Conservation (phyloP, 352 stramenopile species). For the Phytophthora sojae region DNA sequence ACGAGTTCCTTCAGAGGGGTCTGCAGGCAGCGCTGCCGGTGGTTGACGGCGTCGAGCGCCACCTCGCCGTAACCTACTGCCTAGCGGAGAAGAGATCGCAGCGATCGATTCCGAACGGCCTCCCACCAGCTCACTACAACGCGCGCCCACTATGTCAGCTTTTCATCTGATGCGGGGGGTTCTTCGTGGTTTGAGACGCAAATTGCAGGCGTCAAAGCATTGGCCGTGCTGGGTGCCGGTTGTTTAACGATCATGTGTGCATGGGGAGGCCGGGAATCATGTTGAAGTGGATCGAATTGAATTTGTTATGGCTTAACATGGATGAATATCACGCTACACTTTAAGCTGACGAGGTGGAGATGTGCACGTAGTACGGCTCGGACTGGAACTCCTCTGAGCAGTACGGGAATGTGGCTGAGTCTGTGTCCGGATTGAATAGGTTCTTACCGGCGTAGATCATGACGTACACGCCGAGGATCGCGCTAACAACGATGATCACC, state of each 20-base stretch:
- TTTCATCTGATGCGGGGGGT: too few species aligned
- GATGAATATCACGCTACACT: neutral
- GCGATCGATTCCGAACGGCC: too few species aligned
- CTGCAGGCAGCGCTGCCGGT: too few species aligned
- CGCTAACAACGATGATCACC: conserved; percentile 45
- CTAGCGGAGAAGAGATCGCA: too few species aligned
- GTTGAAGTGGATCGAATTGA: conserved; percentile 9
- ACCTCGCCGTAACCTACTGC: too few species aligned
- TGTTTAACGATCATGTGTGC: neutral
- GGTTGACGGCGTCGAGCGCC: too few species aligned
- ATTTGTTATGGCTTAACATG: conserved; percentile 11
- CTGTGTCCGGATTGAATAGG: conserved; percentile 41
- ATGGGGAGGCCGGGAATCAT: neutral
- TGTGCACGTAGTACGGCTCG: conserved; percentile 53
- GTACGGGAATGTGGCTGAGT: conserved; percentile 56
- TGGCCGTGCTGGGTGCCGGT: neutral
- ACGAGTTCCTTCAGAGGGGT: too few species aligned
- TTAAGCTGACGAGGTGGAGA: conserved; percentile 28
- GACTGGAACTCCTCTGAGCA: conserved; percentile 55
- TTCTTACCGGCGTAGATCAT: conserved; percentile 53
- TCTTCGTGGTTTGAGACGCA: neutral
- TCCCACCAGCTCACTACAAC: too few species aligned
- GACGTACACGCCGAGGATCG: conserved; percentile 48
- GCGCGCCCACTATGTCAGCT: too few species aligned
- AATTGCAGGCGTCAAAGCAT: neutral